Percentiles rank a stretch among this genome's conserved stretches.
These are phyloP conservation scores for Madurella fahalii DNA, from an alignment of 2,329 filamentous ascomycete species.

Conservation along the genomic window DNA sequence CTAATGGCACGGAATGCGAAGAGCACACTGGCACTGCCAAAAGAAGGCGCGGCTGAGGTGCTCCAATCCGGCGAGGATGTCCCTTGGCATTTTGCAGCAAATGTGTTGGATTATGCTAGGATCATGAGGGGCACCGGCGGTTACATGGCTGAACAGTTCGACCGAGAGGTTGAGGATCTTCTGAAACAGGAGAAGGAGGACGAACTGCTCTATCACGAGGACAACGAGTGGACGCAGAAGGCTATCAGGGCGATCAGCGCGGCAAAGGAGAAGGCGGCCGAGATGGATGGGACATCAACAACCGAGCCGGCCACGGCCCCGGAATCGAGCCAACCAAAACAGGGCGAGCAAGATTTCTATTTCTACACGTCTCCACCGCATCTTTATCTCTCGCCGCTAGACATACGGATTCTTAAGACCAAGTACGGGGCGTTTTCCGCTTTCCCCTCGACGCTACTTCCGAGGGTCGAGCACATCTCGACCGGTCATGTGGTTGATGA, in stretches of 20 bases:
- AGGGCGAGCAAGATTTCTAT: constrained; percentile 58
- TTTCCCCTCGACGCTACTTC: constrained; percentile 82
- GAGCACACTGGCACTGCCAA: constrained; percentile 82
- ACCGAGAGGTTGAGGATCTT: constrained; percentile 72
- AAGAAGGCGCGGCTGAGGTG: constrained; percentile 69
- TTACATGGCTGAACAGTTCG: constrained; percentile 80
- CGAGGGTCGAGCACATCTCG: constrained; percentile 83
- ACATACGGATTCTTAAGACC: constrained; percentile 87
- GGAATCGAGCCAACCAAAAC: constrained; percentile 24
- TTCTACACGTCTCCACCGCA: constrained; percentile 88
- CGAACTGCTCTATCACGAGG: constrained; percentile 84
- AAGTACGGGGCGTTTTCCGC: constrained; percentile 78
- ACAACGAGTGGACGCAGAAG: constrained; percentile 86
- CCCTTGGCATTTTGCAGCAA: constrained; percentile 92
- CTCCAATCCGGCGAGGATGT: constrained; percentile 69
- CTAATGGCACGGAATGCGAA: constrained; percentile 76
- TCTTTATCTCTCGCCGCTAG: constrained; percentile 83
- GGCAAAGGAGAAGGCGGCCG: constrained; percentile 67
- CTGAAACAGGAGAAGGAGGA: constrained; percentile 79
- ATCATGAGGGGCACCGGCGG: constrained; percentile 81
- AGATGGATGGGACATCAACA: constrained; percentile 34
- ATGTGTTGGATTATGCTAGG: constrained; percentile 89
- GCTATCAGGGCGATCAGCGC: constrained; percentile 71
- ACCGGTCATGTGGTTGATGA: constrained; percentile 86
- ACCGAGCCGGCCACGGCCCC: constrained; percentile 6